Evolutionary conservation across 345 rosid species (phyloP), one percentile per base, ranked within the genome.

Genomic region (Hevea brasiliensis): DNA sequence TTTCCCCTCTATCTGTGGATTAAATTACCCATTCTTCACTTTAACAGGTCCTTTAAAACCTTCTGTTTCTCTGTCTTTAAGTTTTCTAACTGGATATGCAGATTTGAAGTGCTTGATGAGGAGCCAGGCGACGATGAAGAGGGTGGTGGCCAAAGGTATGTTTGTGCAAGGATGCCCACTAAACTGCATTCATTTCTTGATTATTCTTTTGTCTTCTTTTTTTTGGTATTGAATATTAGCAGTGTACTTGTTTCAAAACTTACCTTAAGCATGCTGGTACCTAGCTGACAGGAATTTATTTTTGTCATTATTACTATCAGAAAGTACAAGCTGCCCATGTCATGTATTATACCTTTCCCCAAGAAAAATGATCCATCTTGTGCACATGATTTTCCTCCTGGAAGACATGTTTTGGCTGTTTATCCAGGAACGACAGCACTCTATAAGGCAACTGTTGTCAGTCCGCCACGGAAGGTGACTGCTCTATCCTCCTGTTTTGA

Each of bases 41-140:
- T 0, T 54, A 35, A 13, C 47, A 64, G 47, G 29, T 32, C 42
- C 47, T 60, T 32, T 17, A 57, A 13, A 48, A 70, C 68, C 57
- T n/a, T 72, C 58, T 3, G 27, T 54, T n/a, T 45, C 26, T 65
- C 68, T 61, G 35, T 61, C 54, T 72, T 69, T 37, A 59, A 74
- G 20, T 48, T 71, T 48, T 21, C 0, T 47, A 26, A 29, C 66
- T 74, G 8, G 47, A 7, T 68, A 17, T 78, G 81, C 87, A 94
- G 98, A 81, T 88, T 92, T 62, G 97, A 92, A 74, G 97, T 94
- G 47, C 87, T 92, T 47, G 98, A 94, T 73, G 98, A 92, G 88
- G 98, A 94, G 76, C 96, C 97, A 41, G 96, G 98, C 48, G 97
- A 94, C 79, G 98, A 94, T 65, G 98, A 94, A 73, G 98, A 92